Percentiles rank a stretch among this genome's conserved stretches.
Conservation (phyloP, 306 rosid species). For the Cucurbita moschata region DNA sequence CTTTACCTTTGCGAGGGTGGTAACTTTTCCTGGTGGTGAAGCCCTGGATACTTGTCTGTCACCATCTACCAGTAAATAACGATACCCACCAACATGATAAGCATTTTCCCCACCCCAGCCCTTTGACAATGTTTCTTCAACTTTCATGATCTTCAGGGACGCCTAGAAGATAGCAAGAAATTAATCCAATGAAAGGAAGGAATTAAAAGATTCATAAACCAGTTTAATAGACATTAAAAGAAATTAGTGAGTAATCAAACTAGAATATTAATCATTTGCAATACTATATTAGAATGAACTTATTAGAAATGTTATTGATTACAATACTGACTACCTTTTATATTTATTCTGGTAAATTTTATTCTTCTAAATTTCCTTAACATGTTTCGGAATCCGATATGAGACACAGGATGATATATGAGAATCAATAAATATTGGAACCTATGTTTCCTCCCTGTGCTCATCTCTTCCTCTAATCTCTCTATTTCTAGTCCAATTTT, state of each 20-base stretch:
- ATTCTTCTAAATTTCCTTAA: not conserved
- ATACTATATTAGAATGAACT: not conserved
- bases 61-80: slow-evolving; percentile 74
- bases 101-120: slow-evolving; percentile 99
- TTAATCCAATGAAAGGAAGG: slow-evolving; percentile 5
- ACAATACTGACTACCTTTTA: not conserved
- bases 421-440: not conserved
- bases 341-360: not conserved
- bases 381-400: not conserved
- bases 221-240: not conserved
- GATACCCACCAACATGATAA: slow-evolving; percentile 83
- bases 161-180: slow-evolving; percentile 41
- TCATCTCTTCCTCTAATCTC: not conserved
- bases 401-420: not conserved
- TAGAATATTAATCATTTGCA: not conserved
- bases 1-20: slow-evolving; percentile 75
- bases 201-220: not conserved
- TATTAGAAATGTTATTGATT: not conserved
- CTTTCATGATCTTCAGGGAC: slow-evolving; percentile 59
- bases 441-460: not conserved
- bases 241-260: not conserved
- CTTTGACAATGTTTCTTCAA: slow-evolving; percentile 89
- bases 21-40: slow-evolving; percentile 85
- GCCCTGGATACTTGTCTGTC: slow-evolving; percentile 86
- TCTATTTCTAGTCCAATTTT: not conserved